Base-by-base conservation (phyloP, 768 basidiomycete genomes). In the Boletellus emodensis region DNA sequence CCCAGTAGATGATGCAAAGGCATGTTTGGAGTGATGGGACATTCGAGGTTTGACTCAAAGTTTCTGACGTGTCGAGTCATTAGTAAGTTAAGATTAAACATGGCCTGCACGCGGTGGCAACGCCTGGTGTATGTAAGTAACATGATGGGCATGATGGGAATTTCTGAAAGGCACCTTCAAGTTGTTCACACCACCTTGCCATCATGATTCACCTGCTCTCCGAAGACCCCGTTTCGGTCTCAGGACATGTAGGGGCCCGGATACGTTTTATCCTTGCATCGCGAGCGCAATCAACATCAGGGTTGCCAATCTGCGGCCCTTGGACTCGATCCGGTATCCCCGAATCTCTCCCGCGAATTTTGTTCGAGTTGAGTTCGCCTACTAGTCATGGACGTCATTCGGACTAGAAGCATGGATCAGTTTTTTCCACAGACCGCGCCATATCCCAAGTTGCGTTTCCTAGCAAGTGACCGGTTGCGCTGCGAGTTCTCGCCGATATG, bases 401-500 rank as follows among this genome's bases (percentile, higher is more conserved):
- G 35, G 40, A 24, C 18, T 26, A 45, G 49, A 40, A 37, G 35
- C 30, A 15, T 12, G 26, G 15, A 38, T 33, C 22, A 34, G 44
- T 36, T 26, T 12, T 30, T 14, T 30, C 38, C 22, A 26, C 28
- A 43, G 4, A 20, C 33, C n/a, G 20, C 15, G 13, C 32, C n/a
- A 20, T 17, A n/a, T 15, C 4, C 12, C 30, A 40, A 22, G 42
- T 8, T 54, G 44, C 45, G 28, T n/a, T 33, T 43, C 32, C 17
- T 34, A 26, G 47, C 45, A 38, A 50, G 44, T 36, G 36, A 42
- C 18, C 36, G 36, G 20, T 44, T 28, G 44, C 37, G 55, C 38
- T 32, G 41, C 35, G 18, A 52, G 36, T 52, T 39, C 43, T 49
- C 28, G 40, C 13, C 39, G 44, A 22, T 24, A 30, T n/a, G n/a